These are phyloP conservation scores for Xylariaceae sp. DNA, from an alignment of 2,329 filamentous ascomycete species.

Conservation along the genomic window DNA sequence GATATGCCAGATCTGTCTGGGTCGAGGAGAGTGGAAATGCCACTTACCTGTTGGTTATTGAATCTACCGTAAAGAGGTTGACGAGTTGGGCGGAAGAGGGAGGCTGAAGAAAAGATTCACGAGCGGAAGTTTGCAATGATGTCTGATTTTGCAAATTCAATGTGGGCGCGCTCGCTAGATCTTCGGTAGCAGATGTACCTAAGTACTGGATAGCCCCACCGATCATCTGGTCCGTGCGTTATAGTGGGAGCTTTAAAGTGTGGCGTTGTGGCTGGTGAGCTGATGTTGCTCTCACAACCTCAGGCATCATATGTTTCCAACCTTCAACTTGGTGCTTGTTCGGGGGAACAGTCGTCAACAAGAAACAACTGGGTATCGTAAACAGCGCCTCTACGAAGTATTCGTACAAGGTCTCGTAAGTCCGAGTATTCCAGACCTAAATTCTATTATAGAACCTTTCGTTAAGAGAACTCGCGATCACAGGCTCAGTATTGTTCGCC, in stretches of 20 bases:
- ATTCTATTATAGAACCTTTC: too few species aligned
- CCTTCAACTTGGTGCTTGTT: neutral
- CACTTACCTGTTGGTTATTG: conserved; percentile 31
- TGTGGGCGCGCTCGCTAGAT: conserved; percentile 28
- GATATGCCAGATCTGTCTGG: neutral
- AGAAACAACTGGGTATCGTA: neutral
- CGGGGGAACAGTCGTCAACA: neutral
- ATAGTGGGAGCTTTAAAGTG: neutral
- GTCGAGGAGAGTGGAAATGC: neutral
- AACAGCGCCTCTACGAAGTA: too few species aligned
- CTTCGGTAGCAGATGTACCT: conserved; percentile 26
- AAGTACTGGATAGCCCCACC: neutral
- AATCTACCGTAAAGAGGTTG: conserved; percentile 25
- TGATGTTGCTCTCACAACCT: neutral
- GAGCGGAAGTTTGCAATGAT: conserved; percentile 13
- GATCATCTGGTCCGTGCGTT: neutral
- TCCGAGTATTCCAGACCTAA: too few species aligned
- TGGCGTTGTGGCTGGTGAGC: neutral
- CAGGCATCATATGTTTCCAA: neutral
- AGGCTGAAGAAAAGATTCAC: conserved; percentile 25
- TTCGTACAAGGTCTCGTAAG: too few species aligned
- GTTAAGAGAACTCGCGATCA: too few species aligned
- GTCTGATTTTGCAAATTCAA: conserved; percentile 28
- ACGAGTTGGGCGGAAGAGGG: conserved; percentile 24
- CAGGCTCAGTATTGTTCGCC: too few species aligned